Evolutionary conservation across 2,329 filamentous ascomycete genomes (phyloP), one percentile per base, ranked within the genome.

Genomic region (Fusarium kyushuense): DNA sequence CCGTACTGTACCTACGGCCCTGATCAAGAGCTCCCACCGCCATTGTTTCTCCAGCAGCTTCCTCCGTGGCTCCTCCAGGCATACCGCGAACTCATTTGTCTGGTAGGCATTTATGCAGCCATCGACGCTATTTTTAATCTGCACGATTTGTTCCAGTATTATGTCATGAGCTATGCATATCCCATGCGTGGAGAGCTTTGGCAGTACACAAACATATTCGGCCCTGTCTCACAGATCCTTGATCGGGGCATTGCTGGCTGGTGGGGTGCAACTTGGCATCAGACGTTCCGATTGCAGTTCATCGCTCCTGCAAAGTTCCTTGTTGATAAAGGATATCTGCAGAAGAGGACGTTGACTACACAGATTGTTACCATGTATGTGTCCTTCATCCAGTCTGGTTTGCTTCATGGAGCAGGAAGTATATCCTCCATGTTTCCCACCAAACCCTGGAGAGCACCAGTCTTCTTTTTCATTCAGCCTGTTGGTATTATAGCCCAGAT

Each of bases 251-350:
- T 97, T 3, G 84, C 87, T 1, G 94, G 94, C 1, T 91, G 90
- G 79, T 98, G 95, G 95, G 90, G 92, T 43, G 84, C 83, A 23
- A 95, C 89, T 85, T 97, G 95, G 95, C 95, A 98, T 77, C 94
- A 97, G 79, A 90, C 90, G 4, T 96, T 97, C 80, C 90, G 94
- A 1, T 85, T 89, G 56, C 88, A 87, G 4, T 94, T 95, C 74
- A 79, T 86, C 38, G 85, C 88, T 6, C 90, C 90, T 0, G 80
- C 84, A 1, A 78, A 77, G 3, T 86, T 81, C 72, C 71, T 90
- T 57, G 76, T 78, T 11, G 69, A 76, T 63, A 54, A 63, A 40
- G 78, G 83, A 19, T 76, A 82, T 69, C 48, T 88, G 60, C 70
- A 66, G 64, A 67, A 75, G 69, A 71, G 78, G 53, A 71, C 77